Percentiles rank a stretch among this genome's conserved stretches.
phyloP scores from a whole-genome alignment of 345 rosid genomes.

The Salix dunnii region DNA sequence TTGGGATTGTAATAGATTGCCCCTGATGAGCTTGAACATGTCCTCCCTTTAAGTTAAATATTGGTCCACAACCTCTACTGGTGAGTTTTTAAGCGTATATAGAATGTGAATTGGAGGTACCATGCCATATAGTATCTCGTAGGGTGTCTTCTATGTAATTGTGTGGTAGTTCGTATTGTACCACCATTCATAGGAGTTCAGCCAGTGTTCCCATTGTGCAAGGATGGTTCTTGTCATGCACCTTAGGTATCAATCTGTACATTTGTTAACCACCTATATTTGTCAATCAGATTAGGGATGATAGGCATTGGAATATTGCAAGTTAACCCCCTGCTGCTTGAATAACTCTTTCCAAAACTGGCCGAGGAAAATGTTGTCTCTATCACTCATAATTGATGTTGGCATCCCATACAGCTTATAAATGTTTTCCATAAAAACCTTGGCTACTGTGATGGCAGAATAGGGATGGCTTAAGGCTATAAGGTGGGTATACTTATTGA shows the following conservation, averaged over 20 bases:
- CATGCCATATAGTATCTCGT: not conserved
- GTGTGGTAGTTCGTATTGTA: not conserved
- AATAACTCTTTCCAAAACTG: not conserved
- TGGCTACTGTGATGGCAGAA: not conserved
- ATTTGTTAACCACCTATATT: not conserved
- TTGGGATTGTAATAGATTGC: too few species aligned
- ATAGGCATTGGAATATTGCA: not conserved
- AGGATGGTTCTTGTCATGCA: not conserved
- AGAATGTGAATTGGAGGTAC: too few species aligned
- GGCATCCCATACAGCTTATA: too few species aligned
- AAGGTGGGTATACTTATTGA: not conserved
- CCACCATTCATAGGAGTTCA: not conserved
- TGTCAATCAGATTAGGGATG: not conserved
- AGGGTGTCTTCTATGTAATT: not conserved
- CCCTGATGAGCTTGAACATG: too few species aligned
- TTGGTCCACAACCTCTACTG: too few species aligned
- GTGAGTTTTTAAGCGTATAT: too few species aligned
- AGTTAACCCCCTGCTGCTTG: not conserved
- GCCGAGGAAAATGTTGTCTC: too few species aligned
- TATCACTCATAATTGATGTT: too few species aligned
- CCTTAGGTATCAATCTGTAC: not conserved
- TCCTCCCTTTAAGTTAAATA: too few species aligned
- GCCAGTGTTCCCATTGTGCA: accelerated
- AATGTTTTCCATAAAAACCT: too few species aligned
- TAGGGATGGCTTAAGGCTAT: not conserved